phyloP scores from a whole-genome alignment of 2,329 filamentous ascomycete species.

The Davidsoniella virescens region DNA sequence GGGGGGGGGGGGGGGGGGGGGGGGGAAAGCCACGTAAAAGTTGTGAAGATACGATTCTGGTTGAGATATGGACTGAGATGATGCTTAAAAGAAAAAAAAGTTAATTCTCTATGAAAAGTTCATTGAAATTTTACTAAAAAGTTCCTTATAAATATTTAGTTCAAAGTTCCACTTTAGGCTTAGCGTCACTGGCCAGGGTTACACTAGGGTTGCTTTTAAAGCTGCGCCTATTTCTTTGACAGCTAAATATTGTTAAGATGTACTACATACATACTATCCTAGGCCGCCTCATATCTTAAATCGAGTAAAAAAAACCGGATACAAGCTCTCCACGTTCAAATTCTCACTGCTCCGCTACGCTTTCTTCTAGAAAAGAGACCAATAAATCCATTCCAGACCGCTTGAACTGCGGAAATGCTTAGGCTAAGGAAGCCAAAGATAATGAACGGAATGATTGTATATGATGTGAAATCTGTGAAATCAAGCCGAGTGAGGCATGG shows the following conservation, averaged over 20 bases:
- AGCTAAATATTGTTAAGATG: no score
- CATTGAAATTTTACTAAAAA: neutral
- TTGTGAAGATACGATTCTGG: neutral
- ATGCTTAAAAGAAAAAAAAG: neutral
- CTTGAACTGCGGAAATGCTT: slow-evolving; percentile 19
- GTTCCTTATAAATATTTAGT: slow-evolving; percentile 1
- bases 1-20: no score
- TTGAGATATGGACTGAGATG: neutral
- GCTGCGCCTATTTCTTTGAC: no score
- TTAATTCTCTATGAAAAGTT: neutral
- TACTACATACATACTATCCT: no score
- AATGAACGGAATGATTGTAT: slow-evolving; percentile 22
- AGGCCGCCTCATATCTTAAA: no score
- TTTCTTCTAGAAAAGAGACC: neutral
- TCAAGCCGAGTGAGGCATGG: no score
- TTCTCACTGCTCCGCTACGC: neutral
- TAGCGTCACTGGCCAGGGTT: neutral
- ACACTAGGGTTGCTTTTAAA: neutral
- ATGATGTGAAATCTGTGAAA: slow-evolving; percentile 21
- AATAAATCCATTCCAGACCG: neutral
- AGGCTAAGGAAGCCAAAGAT: slow-evolving; percentile 23
- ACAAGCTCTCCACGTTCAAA: no score
- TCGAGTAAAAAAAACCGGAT: no score
- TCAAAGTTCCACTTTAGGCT: neutral
- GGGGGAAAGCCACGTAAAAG: neutral